Evolutionary conservation across 2,329 filamentous ascomycete species (phyloP), one percentile per base, ranked within the genome.

Genomic region (Neospermospora avenae): DNA sequence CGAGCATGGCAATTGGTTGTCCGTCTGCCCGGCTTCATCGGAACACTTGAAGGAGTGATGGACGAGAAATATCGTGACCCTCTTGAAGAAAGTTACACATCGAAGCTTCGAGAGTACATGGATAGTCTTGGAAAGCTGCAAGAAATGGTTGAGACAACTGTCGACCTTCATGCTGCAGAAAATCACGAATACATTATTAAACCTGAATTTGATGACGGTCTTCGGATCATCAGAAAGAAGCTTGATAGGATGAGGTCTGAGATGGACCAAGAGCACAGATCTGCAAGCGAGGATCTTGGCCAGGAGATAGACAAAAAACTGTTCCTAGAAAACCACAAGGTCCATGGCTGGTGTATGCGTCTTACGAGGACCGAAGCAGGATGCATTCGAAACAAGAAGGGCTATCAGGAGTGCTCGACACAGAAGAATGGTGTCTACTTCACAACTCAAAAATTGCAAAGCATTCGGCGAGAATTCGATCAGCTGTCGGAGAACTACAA

Each of bases 371-470:
- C 84, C 35, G 95, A 99, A 77, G 91, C 95, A 1, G 88, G 89
- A 16, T 96, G 91, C 69, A 99, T 99, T 68, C 88, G 95, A 63
- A 96, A 96, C 75, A 96, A 95, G 72, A 87, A 85, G 61, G 81
- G 86, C 53, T 99, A 98, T 70, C 89, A 93, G 70, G 95, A 99
- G 75, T 96, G 92, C 74, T 96, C 93, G 0, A 99, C 96, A 0
- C 95, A 98, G 76, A 99, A 99, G 81, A 99, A 97, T 73, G 95
- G 95, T 45, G 95, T 98, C 58, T 99, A 95, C 77, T 99, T 99
- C 75, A 98, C 95, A 1, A 99, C 95, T 3, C 86, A 85, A 57
- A 86, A 83, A 34, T 80, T 99, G 68, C 88, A 92, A 71, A 82
- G 86, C 25, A 84, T 93, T 69, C 88, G 95, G 34, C 85, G 93